A percentile compares a stretch with the other conserved stretches of the same genome.
Evolutionary conservation across 2,329 filamentous ascomycete species (phyloP).

Genomic region (Pseudofabraea citricarpa): DNA sequence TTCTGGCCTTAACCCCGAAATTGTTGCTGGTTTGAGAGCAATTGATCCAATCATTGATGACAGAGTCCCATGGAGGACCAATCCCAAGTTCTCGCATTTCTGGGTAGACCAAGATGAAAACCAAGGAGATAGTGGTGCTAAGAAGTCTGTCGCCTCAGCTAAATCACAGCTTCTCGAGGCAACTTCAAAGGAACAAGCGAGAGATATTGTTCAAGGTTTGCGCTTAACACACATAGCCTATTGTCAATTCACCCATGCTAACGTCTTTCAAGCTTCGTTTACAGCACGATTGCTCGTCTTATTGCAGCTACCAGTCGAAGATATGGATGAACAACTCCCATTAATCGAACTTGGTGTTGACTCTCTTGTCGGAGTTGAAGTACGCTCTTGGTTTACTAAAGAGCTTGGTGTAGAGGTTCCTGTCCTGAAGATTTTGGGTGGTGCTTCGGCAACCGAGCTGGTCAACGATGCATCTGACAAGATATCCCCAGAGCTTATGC

Average conservation of each 20-base stretch:
- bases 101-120: too few relatives aligned
- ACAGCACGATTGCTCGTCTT: conserved; percentile 3
- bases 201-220: too few relatives aligned
- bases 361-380: conserved; percentile 13
- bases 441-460: conserved; percentile 7
- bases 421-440: conserved; percentile 39
- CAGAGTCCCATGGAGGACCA: background rate
- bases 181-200: too few relatives aligned
- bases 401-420: conserved; percentile 39
- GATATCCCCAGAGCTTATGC: too few relatives aligned
- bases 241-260: background rate
- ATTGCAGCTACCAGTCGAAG: background rate
- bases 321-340: conserved; percentile 8
- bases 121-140: too few relatives aligned
- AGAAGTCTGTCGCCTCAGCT: too few relatives aligned
- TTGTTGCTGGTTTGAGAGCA: background rate
- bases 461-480: background rate
- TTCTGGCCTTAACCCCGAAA: background rate
- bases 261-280: conserved; percentile 1
- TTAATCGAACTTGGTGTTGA: conserved; percentile 30
- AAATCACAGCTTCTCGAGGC: too few relatives aligned
- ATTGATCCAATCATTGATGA: background rate
- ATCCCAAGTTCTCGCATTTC: background rate
- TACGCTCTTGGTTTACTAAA: conserved; percentile 42
- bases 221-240: too few relatives aligned